Evolutionary conservation across 441 rosid genomes (phyloP), one percentile per base, ranked within the genome.

Genomic region (Jatropha multifida): DNA sequence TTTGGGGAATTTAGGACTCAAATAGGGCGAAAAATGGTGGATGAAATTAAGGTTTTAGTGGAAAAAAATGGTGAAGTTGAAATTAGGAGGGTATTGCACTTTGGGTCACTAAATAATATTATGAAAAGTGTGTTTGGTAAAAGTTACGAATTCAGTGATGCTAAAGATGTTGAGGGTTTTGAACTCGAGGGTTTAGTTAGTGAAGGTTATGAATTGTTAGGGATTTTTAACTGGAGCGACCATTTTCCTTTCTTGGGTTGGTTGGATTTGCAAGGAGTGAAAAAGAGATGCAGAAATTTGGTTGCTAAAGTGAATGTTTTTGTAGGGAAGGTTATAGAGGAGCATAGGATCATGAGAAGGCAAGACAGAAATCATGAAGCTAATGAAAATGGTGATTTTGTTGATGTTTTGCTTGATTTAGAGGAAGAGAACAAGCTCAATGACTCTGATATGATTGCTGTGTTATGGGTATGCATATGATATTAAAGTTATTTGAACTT

Each of bases 141-240:
- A 67, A 85, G 85, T 12, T 93, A 89, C 5, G 86, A 86, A 64
- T 88, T 89, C 60, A 58, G 59, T 17, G 84, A 40, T 2, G 68
- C 44, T 6, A 61, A 65, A 41, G 62, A 71, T 67, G 80, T 56
- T 11, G 78, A 74, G 26, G 81, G 69, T 14, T 32, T 0, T 44
- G 93, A 89, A 77, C 86, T 93, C 15, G 94, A 90, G 84, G 62
- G 69, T 65, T 74, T 93, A 83, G 96, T 92, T 26, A 83, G 83
- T 1, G 94, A 93, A 83, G 97, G 93, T 7, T 89, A 90, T 73
- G 89, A 88, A 64, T 73, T 92, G 73, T 73, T 92, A 0, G 98
- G 95, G 14, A 79, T 75, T 55, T 92, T 93, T 60, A 93, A 93
- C 78, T 93, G 94, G 97, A 85, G 94, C 62, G 97, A 93, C 65